Evolutionary conservation across 2,329 filamentous ascomycete genomes (phyloP).

Genomic region (Elsinoe australis): DNA sequence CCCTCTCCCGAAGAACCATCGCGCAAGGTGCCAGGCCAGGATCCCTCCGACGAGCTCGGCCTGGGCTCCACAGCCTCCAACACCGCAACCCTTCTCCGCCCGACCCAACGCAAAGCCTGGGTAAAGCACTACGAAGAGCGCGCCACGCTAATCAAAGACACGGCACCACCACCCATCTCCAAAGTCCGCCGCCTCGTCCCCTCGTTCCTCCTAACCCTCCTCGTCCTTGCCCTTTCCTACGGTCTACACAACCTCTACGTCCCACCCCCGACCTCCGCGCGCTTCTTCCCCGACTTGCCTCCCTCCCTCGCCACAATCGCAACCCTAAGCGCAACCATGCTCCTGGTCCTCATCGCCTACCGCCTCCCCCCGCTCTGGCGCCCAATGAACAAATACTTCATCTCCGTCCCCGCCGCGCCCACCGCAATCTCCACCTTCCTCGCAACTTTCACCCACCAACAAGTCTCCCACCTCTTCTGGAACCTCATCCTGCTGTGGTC

Average conservation of each 20-base stretch:
- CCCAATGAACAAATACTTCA: constrained; percentile 60
- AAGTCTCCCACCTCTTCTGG: constrained; percentile 49
- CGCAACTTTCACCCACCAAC: constrained; percentile 62
- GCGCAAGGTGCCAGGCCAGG: neutral
- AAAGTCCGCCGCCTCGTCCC: constrained; percentile 39
- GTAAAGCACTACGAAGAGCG: constrained; percentile 33
- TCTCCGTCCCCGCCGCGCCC: constrained; percentile 57
- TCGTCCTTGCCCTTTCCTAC: constrained; percentile 35
- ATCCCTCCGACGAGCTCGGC: constrained; percentile 19
- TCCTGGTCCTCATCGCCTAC: constrained; percentile 52
- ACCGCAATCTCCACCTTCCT: constrained; percentile 55
- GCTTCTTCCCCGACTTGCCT: constrained; percentile 54
- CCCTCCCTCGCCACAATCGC: constrained; percentile 58
- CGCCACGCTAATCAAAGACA: constrained; percentile 30
- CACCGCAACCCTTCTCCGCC: constrained; percentile 14
- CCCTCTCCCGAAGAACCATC: neutral
- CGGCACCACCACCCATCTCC: constrained; percentile 28
- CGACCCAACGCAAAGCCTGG: constrained; percentile 29
- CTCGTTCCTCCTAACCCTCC: constrained; percentile 34
- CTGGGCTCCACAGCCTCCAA: neutral
- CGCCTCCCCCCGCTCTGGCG: constrained; percentile 57
- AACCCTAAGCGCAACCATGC: constrained; percentile 54
- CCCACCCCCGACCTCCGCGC: constrained; percentile 39
- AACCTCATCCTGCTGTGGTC: constrained; percentile 63
- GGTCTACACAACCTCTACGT: constrained; percentile 44